Evolutionary conservation across 768 basidiomycete species (phyloP).

Genomic region (Suillus clintonianus): DNA sequence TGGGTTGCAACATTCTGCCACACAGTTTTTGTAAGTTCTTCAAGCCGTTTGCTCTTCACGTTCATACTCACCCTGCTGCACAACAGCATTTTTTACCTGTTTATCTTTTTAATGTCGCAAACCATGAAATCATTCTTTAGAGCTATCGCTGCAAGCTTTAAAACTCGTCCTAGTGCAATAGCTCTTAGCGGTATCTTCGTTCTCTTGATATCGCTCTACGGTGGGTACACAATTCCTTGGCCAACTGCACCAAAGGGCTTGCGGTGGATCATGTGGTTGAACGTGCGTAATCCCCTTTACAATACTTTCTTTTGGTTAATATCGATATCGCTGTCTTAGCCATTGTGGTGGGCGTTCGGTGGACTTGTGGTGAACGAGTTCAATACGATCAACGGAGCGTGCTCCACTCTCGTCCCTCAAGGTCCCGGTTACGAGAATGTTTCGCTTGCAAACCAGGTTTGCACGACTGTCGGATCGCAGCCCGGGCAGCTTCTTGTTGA

Average conservation of each 20-base stretch:
- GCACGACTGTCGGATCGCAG: constrained; percentile 66
- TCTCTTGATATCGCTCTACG: constrained; percentile 56
- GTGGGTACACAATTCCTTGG: constrained; percentile 35
- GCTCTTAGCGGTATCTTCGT: constrained; percentile 54
- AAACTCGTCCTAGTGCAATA: constrained; percentile 60
- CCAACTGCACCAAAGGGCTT: constrained; percentile 68
- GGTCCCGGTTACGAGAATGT: constrained; percentile 64
- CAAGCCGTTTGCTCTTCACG: background rate
- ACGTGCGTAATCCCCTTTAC: constrained; percentile 35
- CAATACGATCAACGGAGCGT: constrained; percentile 61
- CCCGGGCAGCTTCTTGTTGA: constrained; percentile 61
- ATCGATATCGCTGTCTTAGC: background rate
- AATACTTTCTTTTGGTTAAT: background rate
- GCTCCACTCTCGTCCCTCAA: constrained; percentile 58
- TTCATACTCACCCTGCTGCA: background rate
- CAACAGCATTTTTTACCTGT: constrained; percentile 59
- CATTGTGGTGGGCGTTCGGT: constrained; percentile 48
- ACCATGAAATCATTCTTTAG: constrained; percentile 81
- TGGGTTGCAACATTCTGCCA: constrained; percentile 51
- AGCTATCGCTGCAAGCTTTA: constrained; percentile 58
- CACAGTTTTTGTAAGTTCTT: constrained; percentile 65
- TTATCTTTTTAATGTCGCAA: constrained; percentile 55
- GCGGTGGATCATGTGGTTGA: constrained; percentile 66
- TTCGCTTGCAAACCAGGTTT: constrained; percentile 67
- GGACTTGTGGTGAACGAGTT: constrained; percentile 81